Percentiles rank a stretch among this genome's conserved stretches.
phyloP scores from a whole-genome alignment of 2,329 filamentous ascomycete genomes.

The Microsporum ferrugineum region DNA sequence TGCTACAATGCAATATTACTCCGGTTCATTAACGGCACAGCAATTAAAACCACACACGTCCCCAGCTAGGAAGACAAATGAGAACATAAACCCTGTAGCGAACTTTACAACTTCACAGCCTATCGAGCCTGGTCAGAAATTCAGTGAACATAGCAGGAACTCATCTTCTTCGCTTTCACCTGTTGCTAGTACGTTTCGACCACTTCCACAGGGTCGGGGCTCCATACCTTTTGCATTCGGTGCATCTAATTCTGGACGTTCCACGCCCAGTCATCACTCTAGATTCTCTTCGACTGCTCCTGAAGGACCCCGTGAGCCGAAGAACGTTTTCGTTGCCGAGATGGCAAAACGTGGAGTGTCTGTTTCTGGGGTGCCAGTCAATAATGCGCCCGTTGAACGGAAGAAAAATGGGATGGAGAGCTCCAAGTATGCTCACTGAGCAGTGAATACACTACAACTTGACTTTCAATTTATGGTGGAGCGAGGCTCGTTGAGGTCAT shows the following conservation, averaged over 20 bases:
- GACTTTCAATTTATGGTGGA: too few relatives aligned
- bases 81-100: constrained; percentile 3
- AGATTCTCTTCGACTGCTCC: background rate
- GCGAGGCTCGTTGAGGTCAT: background rate
- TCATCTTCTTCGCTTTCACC: background rate
- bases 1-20: constrained; percentile 15
- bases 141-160: background rate
- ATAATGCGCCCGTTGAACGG: background rate
- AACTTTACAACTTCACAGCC: background rate
- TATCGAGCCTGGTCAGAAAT: background rate
- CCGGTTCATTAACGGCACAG: background rate
- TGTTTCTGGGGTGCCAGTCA: background rate
- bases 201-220: background rate
- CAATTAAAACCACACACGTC: background rate
- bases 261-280: background rate
- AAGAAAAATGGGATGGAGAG: background rate
- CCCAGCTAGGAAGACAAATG: background rate
- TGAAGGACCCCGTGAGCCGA: background rate
- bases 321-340: constrained; percentile 1
- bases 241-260: background rate
- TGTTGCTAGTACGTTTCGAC: background rate
- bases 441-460: background rate
- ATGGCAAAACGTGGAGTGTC: constrained; percentile 9
- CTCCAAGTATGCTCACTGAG: constrained; percentile 3
- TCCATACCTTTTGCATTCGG: background rate